Evolutionary conservation across 176 grass and related monocot genomes (phyloP), one percentile per base, ranked within the genome.

Genomic region (Musa acuminata): DNA sequence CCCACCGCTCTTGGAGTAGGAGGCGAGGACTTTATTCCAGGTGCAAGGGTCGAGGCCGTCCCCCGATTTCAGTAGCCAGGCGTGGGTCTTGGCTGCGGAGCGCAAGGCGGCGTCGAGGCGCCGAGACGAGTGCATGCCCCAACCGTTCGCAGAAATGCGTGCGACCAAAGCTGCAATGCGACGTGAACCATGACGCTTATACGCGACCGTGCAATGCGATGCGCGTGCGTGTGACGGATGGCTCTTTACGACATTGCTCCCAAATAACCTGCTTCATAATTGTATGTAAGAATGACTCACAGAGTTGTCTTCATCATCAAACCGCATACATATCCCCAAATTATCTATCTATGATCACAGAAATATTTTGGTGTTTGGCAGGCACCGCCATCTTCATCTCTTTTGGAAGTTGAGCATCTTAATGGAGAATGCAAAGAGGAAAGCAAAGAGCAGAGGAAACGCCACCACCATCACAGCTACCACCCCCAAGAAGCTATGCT

Each of bases 361-460:
- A 43, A 43, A 43, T 43, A 6, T 43, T 43, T 43, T 43, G 35
- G 35, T 43, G 35, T 4, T 6, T 43, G 35, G 35, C 35, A 43
- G 35, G 35, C 35, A 0, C 35, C 0, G 4, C 35, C 35, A 5
- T 64, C 24, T 16, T 91, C 72, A 96, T 87, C 92, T 87, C 66
- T 55, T 96, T 77, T 96, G 92, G 80, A 92, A 92, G 82, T 96
- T 96, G 71, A 89, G 88, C 74, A 75, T 89, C 82, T 87, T 90
- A 65, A 96, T 96, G 12, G 86, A 79, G 12, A 96, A 85, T 70
- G 84, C 90, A 72, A 96, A 96, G 74, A 89, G 70, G 86, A 89
- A 89, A 0, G 92, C 86, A 5, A 96, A 92, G 2, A 89, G 9
- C 50, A 87, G 9, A 17, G 78, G 17, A 67, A 87, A 85, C 62